Percentiles rank a stretch among this genome's conserved stretches.
Evolutionary conservation across 2,329 filamentous ascomycete species (phyloP).

Genomic region (Sporothrix mexicana): DNA sequence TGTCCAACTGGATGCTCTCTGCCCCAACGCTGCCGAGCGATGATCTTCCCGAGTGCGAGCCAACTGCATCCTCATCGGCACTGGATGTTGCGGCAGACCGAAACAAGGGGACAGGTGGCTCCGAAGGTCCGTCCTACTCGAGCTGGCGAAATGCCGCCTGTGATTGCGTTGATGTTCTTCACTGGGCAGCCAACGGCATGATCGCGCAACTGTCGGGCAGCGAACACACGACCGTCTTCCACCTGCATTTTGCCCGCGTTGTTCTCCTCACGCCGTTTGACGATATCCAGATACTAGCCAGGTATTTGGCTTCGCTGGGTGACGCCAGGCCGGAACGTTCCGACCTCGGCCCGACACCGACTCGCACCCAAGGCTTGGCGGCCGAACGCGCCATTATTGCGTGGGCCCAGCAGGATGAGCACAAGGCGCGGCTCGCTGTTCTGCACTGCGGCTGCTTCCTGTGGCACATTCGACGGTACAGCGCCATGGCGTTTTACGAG

Average conservation of each 20-base stretch:
- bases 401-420: constrained; percentile 22
- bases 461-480: constrained; percentile 19
- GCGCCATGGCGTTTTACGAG: constrained; percentile 4
- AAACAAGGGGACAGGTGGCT: background rate
- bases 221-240: constrained; percentile 61
- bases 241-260: constrained; percentile 61
- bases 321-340: background rate
- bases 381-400: background rate
- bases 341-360: background rate
- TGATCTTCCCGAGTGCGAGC: background rate
- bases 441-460: constrained; percentile 21
- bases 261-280: constrained; percentile 57
- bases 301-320: constrained; percentile 41
- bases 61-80: background rate
- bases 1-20: constrained; percentile 2
- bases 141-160: constrained; percentile 12
- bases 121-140: background rate
- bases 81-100: background rate
- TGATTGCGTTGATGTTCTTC: constrained; percentile 56
- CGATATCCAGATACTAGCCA: constrained; percentile 53
- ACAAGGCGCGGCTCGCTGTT: constrained; percentile 15
- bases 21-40: background rate
- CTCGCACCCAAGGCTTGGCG: background rate
- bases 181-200: constrained; percentile 62
- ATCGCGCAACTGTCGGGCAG: constrained; percentile 56